Evolutionary conservation across 2,329 filamentous ascomycete species (phyloP), one percentile per base, ranked within the genome.

Genomic region (Fusarium nisikadoi): DNA sequence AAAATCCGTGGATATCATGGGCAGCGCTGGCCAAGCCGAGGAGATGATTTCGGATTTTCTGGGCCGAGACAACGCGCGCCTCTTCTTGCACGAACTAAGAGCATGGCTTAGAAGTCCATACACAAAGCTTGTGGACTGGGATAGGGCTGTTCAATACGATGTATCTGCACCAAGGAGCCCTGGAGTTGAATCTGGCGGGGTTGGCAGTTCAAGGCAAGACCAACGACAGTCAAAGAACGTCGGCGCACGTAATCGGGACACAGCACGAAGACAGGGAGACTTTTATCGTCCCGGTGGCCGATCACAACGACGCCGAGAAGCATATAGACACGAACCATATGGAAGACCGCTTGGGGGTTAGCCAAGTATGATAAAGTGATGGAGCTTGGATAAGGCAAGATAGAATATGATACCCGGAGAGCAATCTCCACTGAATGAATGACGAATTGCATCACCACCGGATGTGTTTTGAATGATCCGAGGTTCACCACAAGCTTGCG

Each of bases 51-150:
- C 89, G 27, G 93, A 96, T 53, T 96, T 94, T 72, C 78, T 98
- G 8, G 94, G 94, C 0, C 85, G 90, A 61, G 89, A 92, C 23
- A 89, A 94, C 79, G 90, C 94, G 4, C 85, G 86, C 23, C 80
- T 97, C 42, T 94, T 98, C 73, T 81, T 97, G 65, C 95, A 98
- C 81, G 95, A 98, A 82, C 81, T 98, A 67, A 88, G 91, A 68
- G 89, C 90, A 16, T 98, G 93, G 90, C 81, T 98, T 73, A 87
- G 94, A 62, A 97, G 94, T 80, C 94, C 95, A 0, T 95, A 90
- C 76, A 85, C 81, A 5, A 90, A 87, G 13, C 81, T 97, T 13
- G 86, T 89, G 56, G 91, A 92, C 50, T 98, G 94, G 94, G 95
- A 98, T 82, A 84, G 87, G 23, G 85, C 90, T 71, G 93, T 95